Conservation (phyloP, 805 yeast genomes). For the Cyberlindnera xylosilytica region DNA sequence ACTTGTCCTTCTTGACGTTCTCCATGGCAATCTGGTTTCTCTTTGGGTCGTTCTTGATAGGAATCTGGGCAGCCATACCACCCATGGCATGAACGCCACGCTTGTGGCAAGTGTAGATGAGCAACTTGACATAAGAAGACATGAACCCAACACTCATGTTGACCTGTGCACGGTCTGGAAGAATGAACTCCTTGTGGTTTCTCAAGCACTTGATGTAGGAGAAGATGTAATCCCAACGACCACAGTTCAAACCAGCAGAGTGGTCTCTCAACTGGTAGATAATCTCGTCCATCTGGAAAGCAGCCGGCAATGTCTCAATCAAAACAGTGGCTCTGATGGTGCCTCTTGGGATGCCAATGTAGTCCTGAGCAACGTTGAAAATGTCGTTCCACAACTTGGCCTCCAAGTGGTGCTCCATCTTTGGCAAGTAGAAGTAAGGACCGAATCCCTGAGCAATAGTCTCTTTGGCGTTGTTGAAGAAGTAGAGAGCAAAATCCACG, state of each 20-base stretch:
- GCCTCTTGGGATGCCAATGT: slow-evolving; percentile 66
- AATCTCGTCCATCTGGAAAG: slow-evolving; percentile 84
- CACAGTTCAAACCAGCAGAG: slow-evolving; percentile 81
- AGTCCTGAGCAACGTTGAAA: slow-evolving; percentile 74
- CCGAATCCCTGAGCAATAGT: slow-evolving; percentile 65
- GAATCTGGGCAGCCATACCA: slow-evolving; percentile 89
- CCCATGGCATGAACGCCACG: slow-evolving; percentile 87
- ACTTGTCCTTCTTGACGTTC: slow-evolving; percentile 70
- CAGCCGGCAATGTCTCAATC: slow-evolving; percentile 81
- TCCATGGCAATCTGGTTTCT: slow-evolving; percentile 65
- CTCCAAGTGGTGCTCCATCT: slow-evolving; percentile 83
- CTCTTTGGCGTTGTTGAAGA: slow-evolving; percentile 70
- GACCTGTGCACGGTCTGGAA: slow-evolving; percentile 76
- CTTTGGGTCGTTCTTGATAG: slow-evolving; percentile 67
- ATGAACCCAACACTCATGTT: slow-evolving; percentile 82
- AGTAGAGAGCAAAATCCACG: slow-evolving; percentile 76
- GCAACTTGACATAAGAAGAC: slow-evolving; percentile 71
- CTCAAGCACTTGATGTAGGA: slow-evolving; percentile 73
- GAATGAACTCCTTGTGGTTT: slow-evolving; percentile 59
- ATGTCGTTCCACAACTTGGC: slow-evolving; percentile 83
- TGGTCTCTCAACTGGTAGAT: slow-evolving; percentile 74
- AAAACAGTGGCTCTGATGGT: slow-evolving; percentile 78
- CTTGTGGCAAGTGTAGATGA: slow-evolving; percentile 71
- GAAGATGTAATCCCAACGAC: slow-evolving; percentile 88
- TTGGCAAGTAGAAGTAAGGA: slow-evolving; percentile 80